Conservation (phyloP, 495 filamentous ascomycete genomes). For the Penicillium mononematosum region DNA sequence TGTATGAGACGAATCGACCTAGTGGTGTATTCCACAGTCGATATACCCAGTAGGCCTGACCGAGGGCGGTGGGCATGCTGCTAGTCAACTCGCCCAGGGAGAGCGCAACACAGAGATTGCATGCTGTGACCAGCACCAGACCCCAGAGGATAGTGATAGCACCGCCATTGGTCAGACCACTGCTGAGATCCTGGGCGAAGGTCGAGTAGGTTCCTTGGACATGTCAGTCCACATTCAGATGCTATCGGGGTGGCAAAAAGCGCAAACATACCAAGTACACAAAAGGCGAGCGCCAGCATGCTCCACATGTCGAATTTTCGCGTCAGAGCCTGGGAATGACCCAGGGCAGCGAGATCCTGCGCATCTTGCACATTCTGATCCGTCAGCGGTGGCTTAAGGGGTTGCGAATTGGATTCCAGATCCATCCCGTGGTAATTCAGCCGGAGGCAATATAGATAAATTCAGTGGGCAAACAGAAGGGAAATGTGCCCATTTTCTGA, state of each 20-base stretch:
- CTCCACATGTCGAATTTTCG: conserved; percentile 51
- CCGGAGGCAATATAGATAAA: conserved; percentile 19
- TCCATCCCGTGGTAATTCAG: conserved; percentile 30
- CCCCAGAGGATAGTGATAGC: conserved; percentile 53
- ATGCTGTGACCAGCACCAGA: conserved; percentile 43
- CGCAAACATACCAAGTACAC: conserved; percentile 37
- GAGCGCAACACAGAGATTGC: conserved; percentile 49
- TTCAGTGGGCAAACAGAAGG: conserved; percentile 16
- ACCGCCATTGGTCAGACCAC: conserved; percentile 47
- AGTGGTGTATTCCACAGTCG: conserved; percentile 39
- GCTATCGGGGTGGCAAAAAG: not conserved
- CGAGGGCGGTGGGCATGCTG: conserved; percentile 50
- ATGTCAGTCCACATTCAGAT: not conserved
- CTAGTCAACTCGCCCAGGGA: conserved; percentile 49
- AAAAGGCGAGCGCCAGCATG: conserved; percentile 49
- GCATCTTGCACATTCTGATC: conserved; percentile 36
- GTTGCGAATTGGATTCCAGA: conserved; percentile 31
- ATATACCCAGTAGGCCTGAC: conserved; percentile 50
- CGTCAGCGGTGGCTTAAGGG: conserved; percentile 33
- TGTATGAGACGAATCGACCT: conserved; percentile 47
- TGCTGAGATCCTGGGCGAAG: conserved; percentile 47
- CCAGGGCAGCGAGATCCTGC: conserved; percentile 51
- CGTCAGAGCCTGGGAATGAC: conserved; percentile 50
- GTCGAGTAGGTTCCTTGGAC: conserved; percentile 44
- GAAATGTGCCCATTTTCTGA: conserved; percentile 29